Evolutionary conservation across 306 rosid species (phyloP), one percentile per base, ranked within the genome.

Genomic region (Sophora flavescens): DNA sequence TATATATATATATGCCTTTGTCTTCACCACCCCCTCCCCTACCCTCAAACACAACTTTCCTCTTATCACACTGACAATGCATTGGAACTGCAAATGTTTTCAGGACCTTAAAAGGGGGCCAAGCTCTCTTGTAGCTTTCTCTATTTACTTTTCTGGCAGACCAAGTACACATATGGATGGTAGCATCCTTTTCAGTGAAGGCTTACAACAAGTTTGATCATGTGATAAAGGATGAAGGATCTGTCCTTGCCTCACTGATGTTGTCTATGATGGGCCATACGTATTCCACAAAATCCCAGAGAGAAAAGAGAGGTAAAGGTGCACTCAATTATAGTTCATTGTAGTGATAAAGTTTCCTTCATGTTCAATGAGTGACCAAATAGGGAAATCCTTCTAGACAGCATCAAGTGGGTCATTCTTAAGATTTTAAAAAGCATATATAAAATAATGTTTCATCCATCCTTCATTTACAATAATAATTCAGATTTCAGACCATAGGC

Each of bases 111-210:
- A 33, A 60, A 44, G 14, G 81, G 75, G 84, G 41, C 80, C 85
- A 72, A 61, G 61, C 81, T 10, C 63, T 56, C 80, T 42, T 30
- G 73, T 71, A 75, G 74, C 78, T 75, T 78, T 63, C 64, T 60
- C 63, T 59, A 50, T 70, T 63, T 59, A 22, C 39, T 82, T 76
- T 52, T 68, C 69, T 58, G 70, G 77, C 78, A 82, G 86, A 62
- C 59, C 75, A 86, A 86, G 93, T 81, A 85, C 88, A 71, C 77
- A 76, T 41, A n/a, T 82, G 77, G 72, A 48, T 64, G 63, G 74
- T 64, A 15, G 63, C 79, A 79, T 70, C 68, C 82, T 78, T 82
- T 81, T 80, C 83, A 63, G 77, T 63, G 81, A 85, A 72, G 66
- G 60, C 22, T 70, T 30, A 44, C 71, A 53, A 70, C 30, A 65